These are phyloP conservation scores for Yamadazyma aaseri DNA, from an alignment of 1,139 yeast genomes.

Conservation along the genomic window DNA sequence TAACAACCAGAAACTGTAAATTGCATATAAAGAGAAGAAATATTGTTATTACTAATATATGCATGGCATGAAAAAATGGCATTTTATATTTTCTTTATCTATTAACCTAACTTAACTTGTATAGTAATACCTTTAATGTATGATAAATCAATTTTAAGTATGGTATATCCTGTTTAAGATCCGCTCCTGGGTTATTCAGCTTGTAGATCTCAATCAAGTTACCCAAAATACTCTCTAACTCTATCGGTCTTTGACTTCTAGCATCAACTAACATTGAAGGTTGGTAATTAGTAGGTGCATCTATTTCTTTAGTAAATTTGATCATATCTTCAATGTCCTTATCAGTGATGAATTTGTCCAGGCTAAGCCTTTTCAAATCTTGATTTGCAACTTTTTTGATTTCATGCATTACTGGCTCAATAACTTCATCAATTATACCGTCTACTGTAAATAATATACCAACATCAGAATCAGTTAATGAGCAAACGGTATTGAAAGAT, in stretches of 20 bases:
- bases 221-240: slow-evolving; percentile 31
- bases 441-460: slow-evolving; percentile 18
- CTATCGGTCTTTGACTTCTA: slow-evolving; percentile 28
- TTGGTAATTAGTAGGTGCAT: slow-evolving; percentile 22
- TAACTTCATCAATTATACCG: slow-evolving; percentile 10
- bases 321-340: slow-evolving; percentile 18
- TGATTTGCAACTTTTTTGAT: slow-evolving; percentile 22
- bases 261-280: slow-evolving; percentile 40
- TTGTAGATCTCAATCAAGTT: slow-evolving; percentile 18
- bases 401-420: slow-evolving; percentile 28
- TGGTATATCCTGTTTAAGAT: slow-evolving; percentile 17
- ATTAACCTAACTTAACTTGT: slow-evolving; percentile 6
- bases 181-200: slow-evolving; percentile 8
- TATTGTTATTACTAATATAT: too few species aligned
- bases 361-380: slow-evolving; percentile 18
- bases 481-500: slow-evolving; percentile 34
- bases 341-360: slow-evolving; percentile 17
- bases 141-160: slow-evolving; percentile 29
- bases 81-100: not conserved
- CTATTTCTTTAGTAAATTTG: slow-evolving; percentile 16
- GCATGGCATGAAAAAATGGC: not conserved
- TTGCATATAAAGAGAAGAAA: too few species aligned
- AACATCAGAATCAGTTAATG: slow-evolving; percentile 29
- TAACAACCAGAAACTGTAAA: not conserved
- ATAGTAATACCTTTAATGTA: slow-evolving; percentile 38